Base-by-base conservation (phyloP, 2,329 filamentous ascomycete species). In the Pseudocercospora crystallina region DNA sequence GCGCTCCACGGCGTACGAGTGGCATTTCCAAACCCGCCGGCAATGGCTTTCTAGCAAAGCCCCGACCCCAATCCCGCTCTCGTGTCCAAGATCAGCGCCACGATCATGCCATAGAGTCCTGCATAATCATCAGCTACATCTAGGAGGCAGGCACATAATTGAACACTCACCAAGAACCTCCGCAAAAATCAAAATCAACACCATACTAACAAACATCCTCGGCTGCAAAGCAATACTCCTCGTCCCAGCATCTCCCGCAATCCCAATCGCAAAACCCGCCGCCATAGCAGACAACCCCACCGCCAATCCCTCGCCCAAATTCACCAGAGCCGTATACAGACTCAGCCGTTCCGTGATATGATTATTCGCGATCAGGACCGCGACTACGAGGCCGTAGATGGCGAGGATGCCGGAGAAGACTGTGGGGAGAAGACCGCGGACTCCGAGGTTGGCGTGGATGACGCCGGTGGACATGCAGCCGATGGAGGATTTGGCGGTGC, bases 171-270 rank as follows among this genome's bases (percentile, higher is more conserved):
- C 52, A 7, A 54, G 41, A 5, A 51, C 52, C 37, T 54, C 48
- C 29, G 47, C 55, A 35, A 58, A 56, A 15, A 58, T 58, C 26
- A 58, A 29, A 31, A 58, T 53, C 46, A 58, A 36, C 11, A 56
- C 42, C 53, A 56, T 56, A 13, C 44, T 49, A 20, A 51, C 43
- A 37, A 54, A 54, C 43, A 54, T 33, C 14, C 39, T 39, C 42
- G 47, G 47, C 47, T 54, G 51, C 43, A 42, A 30, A n/a, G 47
- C 43, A 15, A 47, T 26, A 40, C 47, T 41, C n/a, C 51, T 46
- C 13, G 44, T 47, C 0, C 54, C 54, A 8, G 48, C 54, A 49
- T 57, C 54, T 14, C 54, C 52, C 2, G 46, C 52, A 41, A 53
- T 57, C 2, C 54, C 54, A 33, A 55, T 49, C n/a, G 54, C 43